Base-by-base conservation (phyloP, 176 grass and related monocot genomes). In the Aegilops sharonensis region DNA sequence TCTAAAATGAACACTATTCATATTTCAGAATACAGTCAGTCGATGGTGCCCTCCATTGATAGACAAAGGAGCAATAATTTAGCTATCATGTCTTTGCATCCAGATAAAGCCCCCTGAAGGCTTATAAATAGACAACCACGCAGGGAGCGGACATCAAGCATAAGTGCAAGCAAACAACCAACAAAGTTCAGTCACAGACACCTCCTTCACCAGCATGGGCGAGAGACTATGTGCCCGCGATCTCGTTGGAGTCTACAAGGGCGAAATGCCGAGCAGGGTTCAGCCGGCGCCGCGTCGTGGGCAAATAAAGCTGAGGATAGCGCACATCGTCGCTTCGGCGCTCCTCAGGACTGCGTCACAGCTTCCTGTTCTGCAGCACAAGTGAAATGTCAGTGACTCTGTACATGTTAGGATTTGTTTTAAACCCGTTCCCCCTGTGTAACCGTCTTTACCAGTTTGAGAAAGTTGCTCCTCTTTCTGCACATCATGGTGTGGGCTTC, bases 251-350 rank as follows among this genome's bases (percentile, higher is more conserved):
- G 83, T 75, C 36, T 87, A 77, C 76, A 81, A 84, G 63, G 77
- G 81, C 24, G 52, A 85, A 40, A 25, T 25, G 25, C 25, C 25
- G 25, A 93, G 56, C 62, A 47, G 39, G 76, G 43, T 50, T 11
- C 79, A 80, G 6, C 84, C 43, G 1, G 35, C 81, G 71, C 92
- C 89, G 29, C 71, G 80, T 6, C 86, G 89, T 12, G 92, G 92
- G 15, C 89, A 94, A 14, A 81, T 91, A 11, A 94, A 94, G 86
- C 45, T 37, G 64, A 89, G 87, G 83, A 94, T 94, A n/a, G 92
- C 64, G 2, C 79, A 79, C 75, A 81, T 88, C 30, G 80, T 94
- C 18, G 20, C 80, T 40, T 94, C 83, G 0, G 64, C 40, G 40
- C 75, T 94, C 88, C 42, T 73, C 48, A 87, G 56, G 79, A 71